Base-by-base conservation (phyloP, 177 flowering plant genomes). In the Vitis hybrid region DNA sequence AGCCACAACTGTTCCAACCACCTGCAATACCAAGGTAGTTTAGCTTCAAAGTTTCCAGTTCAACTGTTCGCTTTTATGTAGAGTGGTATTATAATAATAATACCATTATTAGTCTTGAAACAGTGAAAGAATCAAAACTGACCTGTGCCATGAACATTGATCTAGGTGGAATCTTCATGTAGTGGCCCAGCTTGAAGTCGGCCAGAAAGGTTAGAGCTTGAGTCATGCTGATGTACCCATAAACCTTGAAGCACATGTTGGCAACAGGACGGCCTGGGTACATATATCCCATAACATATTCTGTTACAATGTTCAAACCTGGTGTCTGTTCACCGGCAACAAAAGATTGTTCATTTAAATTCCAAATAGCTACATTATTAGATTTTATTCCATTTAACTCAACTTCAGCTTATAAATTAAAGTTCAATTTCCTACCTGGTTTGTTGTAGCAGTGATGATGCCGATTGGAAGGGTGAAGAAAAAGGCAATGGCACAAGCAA, bases 101-200 rank as follows among this genome's bases (percentile, higher is more conserved):
- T 18, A 18, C 19, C 19, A 18, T 18, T 52, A 33, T 20, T 52
- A 33, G 6, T 7, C 9, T 55, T 31, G 16, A 20, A 3, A 45
- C 50, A 18, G 26, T 39, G 16, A 57, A 50, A 66, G 48, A n/a
- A 11, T 70, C 6, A 63, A 39, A 70, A 62, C 70, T 72, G 3
- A 85, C 90, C 84, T 86, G 90, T 16, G 88, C 90, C 84, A 85
- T 82, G 83, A 85, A 87, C 89, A 87, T 87, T 52, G 86, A 18
- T 77, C 83, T 78, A 0, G 88, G 88, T 6, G 90, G 90, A 60
- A 86, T 85, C 75, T 86, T 86, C 90, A 85, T 86, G 79, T 86
- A 86, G 66, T 83, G 90, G 10, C 86, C 90, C 9, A 85, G 83
- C 79, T 86, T 86, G 66, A 86, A 79, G 75, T 86, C 90, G 19